A percentile compares a stretch with the other conserved stretches of the same genome.
phyloP scores from a whole-genome alignment of 805 yeast species.

The Teunomyces tritomae region DNA sequence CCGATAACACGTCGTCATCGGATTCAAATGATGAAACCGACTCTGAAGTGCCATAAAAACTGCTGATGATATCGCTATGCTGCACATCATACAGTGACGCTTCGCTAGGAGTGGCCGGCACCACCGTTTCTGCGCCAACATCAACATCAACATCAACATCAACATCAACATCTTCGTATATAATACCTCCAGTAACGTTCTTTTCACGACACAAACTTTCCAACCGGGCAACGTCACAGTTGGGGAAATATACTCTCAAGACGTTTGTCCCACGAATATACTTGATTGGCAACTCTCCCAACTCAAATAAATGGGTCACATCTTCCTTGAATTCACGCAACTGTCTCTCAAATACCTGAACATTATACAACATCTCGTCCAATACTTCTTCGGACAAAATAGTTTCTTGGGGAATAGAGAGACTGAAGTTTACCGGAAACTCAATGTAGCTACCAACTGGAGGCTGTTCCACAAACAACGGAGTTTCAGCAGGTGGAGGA shows the following conservation, averaged over 20 bases:
- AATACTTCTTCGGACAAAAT: conserved; percentile 30
- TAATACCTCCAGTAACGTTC: conserved; percentile 57
- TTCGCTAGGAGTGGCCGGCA: neutral
- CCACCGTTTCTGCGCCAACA: neutral
- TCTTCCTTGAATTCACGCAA: conserved; percentile 44
- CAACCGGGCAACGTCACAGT: conserved; percentile 58
- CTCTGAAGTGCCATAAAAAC: conserved; percentile 14
- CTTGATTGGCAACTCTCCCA: conserved; percentile 66
- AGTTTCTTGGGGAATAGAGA: conserved; percentile 32
- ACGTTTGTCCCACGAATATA: conserved; percentile 37
- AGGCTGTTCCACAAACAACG: conserved; percentile 9
- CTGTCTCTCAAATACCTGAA: conserved; percentile 43
- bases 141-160: conserved; percentile 15
- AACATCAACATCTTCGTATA: conserved; percentile 33
- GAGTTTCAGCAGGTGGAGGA: conserved; percentile 17
- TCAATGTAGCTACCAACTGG: conserved; percentile 32
- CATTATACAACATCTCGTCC: conserved; percentile 59
- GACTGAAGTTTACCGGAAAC: conserved; percentile 27
- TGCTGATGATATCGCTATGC: conserved; percentile 21
- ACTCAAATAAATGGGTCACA: conserved; percentile 46
- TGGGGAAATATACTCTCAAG: conserved; percentile 67
- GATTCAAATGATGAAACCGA: conserved; percentile 16
- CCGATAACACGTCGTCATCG: conserved; percentile 16
- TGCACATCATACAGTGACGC: conserved; percentile 7
- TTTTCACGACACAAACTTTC: conserved; percentile 56